Evolutionary conservation across 2,329 filamentous ascomycete genomes (phyloP).

Genomic region (Cladosporium sp.): DNA sequence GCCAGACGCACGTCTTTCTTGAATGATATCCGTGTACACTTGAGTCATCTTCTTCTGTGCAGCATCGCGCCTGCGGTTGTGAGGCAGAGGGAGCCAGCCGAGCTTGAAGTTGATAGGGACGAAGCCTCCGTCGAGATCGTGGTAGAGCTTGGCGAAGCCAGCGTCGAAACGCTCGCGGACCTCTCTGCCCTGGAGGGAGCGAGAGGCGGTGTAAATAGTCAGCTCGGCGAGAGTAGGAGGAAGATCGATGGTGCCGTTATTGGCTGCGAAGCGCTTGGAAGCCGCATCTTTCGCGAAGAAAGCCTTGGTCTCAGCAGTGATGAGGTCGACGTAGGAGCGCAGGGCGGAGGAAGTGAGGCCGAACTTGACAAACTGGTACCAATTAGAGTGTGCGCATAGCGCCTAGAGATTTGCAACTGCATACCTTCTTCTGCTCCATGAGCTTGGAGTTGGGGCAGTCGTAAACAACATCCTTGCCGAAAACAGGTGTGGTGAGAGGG

Average conservation of each 20-base stretch:
- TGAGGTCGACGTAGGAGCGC: conserved; percentile 72
- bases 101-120: conserved; percentile 85
- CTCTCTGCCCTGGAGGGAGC: conserved; percentile 78
- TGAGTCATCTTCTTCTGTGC: conserved; percentile 77
- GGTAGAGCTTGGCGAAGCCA: conserved; percentile 75
- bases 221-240: conserved; percentile 75
- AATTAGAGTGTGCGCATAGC: conserved; percentile 1
- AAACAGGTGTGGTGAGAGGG: conserved; percentile 66
- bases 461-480: conserved; percentile 83
- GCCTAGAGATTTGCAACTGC: conserved; percentile 15
- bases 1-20: conserved; percentile 58
- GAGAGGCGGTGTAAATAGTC: conserved; percentile 85
- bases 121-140: conserved; percentile 88
- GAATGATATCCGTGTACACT: conserved; percentile 78
- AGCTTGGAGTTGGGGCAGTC: conserved; percentile 87
- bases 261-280: conserved; percentile 31
- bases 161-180: conserved; percentile 77
- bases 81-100: conserved; percentile 83
- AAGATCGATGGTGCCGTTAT: conserved; percentile 63
- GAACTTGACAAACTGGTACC: conserved; percentile 70
- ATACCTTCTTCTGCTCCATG: conserved; percentile 93
- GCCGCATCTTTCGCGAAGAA: conserved; percentile 65
- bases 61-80: conserved; percentile 75
- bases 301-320: conserved; percentile 67
- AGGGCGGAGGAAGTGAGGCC: conserved; percentile 72